phyloP scores from a whole-genome alignment of 2,329 filamentous ascomycete species.

The Clonostachys sp. region DNA sequence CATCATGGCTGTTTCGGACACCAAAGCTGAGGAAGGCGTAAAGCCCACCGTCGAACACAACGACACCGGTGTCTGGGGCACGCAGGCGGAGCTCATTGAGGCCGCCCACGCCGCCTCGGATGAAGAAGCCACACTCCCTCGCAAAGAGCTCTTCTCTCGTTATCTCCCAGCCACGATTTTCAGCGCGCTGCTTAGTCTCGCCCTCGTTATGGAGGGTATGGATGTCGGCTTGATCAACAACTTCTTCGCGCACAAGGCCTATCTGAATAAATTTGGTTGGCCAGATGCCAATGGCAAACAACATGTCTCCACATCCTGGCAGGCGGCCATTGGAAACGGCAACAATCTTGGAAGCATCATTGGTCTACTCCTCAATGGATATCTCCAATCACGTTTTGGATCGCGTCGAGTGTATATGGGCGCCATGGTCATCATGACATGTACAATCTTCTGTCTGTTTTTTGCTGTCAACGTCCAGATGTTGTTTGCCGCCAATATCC shows the following conservation, averaged over 20 bases:
- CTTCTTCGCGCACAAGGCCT: slow-evolving; percentile 26
- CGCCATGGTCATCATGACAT: slow-evolving; percentile 25
- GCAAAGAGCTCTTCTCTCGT: slow-evolving; percentile 20
- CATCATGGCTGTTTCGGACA: too few species aligned
- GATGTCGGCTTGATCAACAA: slow-evolving; percentile 32
- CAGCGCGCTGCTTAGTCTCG: slow-evolving; percentile 19
- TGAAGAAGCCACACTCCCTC: slow-evolving; percentile 16
- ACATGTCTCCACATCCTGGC: slow-evolving; percentile 39
- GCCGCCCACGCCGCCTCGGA: slow-evolving; percentile 20
- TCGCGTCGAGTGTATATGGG: slow-evolving; percentile 34
- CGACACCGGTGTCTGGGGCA: too few species aligned
- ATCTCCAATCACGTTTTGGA: slow-evolving; percentile 32
- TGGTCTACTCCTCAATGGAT: slow-evolving; percentile 37
- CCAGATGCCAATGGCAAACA: slow-evolving; percentile 23
- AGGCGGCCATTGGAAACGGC: slow-evolving; percentile 35
- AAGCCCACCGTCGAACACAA: too few species aligned
- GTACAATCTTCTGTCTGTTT: slow-evolving; percentile 35
- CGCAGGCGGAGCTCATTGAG: slow-evolving; percentile 21
- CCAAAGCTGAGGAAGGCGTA: too few species aligned
- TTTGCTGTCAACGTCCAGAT: slow-evolving; percentile 27
- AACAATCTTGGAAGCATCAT: slow-evolving; percentile 38
- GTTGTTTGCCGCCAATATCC: slow-evolving; percentile 30
- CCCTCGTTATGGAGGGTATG: slow-evolving; percentile 23
- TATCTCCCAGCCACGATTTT: slow-evolving; percentile 20
- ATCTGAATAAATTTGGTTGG: slow-evolving; percentile 23